Conservation (phyloP, 768 basidiomycete species). For the Pisolithus microcarpus region DNA sequence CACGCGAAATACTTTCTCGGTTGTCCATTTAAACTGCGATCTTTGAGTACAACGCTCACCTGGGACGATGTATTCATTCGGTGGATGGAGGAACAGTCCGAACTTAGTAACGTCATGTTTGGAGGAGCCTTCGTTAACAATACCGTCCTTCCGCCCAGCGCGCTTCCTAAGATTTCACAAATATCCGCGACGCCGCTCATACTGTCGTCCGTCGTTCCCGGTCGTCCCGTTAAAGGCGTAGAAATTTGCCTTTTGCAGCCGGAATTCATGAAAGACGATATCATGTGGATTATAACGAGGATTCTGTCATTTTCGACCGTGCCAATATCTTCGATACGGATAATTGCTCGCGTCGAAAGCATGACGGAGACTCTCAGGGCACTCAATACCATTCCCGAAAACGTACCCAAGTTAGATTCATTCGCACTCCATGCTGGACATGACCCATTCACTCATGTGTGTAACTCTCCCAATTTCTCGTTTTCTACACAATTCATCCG, state of each 20-base stretch:
- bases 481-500: not conserved
- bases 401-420: slow-evolving; percentile 13
- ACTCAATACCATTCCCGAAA: slow-evolving; percentile 12
- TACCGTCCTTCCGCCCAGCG: slow-evolving; percentile 4
- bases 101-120: slow-evolving; percentile 16
- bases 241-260: slow-evolving; percentile 21
- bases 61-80: slow-evolving; percentile 16
- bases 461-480: not conserved
- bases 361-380: slow-evolving; percentile 13
- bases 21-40: slow-evolving; percentile 19
- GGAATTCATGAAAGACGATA: slow-evolving; percentile 18
- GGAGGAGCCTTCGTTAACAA: slow-evolving; percentile 13
- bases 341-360: slow-evolving; percentile 14
- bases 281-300: slow-evolving; percentile 15
- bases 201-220: slow-evolving; percentile 19
- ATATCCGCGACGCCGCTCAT: slow-evolving; percentile 21
- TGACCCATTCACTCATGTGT: slow-evolving; percentile 18
- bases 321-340: slow-evolving; percentile 16
- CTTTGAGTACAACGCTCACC: slow-evolving; percentile 16
- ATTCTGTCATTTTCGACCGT: slow-evolving; percentile 16
- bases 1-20: slow-evolving; percentile 14
- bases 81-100: slow-evolving; percentile 16
- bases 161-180: slow-evolving; percentile 16
- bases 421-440: slow-evolving; percentile 19
- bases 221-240: slow-evolving; percentile 16